Base-by-base conservation (phyloP, 192 early-diverging fungal genomes). In the Mortierella hygrophila region DNA sequence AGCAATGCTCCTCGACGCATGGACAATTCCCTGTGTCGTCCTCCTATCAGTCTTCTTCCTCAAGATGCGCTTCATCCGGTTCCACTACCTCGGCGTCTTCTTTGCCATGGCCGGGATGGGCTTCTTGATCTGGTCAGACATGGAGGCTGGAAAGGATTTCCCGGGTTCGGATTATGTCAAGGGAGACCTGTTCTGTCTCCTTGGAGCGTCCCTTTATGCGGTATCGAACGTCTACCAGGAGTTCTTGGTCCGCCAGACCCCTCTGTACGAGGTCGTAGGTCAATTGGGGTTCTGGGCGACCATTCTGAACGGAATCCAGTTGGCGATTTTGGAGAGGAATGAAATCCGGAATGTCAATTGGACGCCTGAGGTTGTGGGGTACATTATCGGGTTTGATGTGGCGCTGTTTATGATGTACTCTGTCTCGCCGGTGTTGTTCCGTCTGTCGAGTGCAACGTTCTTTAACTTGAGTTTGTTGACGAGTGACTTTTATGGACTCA, bases 381-480 rank as follows among this genome's bases (percentile, higher is more conserved):
- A 81, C 63, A 91, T 94, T 3, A 68, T 95, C 10, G 90, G 91
- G 0, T 96, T 93, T 55, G 93, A 92, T 26, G 77, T 93, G 18
- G 92, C 92, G 8, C 90, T 96, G 91, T 94, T 95, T 86, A 88
- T 91, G 41, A 82, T 96, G 46, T 96, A 96, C 72, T 90, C 94
- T 21, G 72, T 93, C 23, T 91, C 92, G 0, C 95, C 95, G 6
- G 80, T 94, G 65, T 70, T 96, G 71, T 95, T 96, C 89, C 90
- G 94, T 21, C 63, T 93, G 69, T 90, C 93, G 70, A 94, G 93
- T 52, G 95, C 95, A 0, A 91, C 94, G 20, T 92, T 96, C 57
- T 95, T 95, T 88, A 96, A 96, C 75, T 75, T 96, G 73, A 94
- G 94, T n/a, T 86, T 96, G 18, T 81, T 96, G 76, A 95, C 95